phyloP scores from a whole-genome alignment of 2,329 filamentous ascomycete genomes.

The Teratosphaeria epicoccoides region DNA sequence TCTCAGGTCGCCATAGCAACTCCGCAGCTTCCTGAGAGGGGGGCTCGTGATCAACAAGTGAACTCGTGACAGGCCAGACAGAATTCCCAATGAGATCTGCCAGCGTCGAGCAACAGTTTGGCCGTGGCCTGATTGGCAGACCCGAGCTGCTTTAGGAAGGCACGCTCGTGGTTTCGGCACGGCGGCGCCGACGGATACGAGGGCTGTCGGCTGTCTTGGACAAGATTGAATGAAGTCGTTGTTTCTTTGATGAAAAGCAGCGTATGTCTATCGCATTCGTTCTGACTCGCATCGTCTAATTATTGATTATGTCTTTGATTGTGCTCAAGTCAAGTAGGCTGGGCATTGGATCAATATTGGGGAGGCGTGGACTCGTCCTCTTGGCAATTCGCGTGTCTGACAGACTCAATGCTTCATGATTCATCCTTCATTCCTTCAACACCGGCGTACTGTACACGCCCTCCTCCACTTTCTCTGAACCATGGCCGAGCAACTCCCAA shows the following conservation, averaged over 20 bases:
- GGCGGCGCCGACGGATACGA: background rate
- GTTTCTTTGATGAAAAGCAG: too few species aligned
- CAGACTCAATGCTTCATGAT: too few species aligned
- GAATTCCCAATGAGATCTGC: background rate
- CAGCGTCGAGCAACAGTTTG: too few species aligned
- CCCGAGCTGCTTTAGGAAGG: background rate
- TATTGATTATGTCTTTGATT: too few species aligned
- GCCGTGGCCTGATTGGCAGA: background rate
- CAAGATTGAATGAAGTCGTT: background rate
- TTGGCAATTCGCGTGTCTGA: too few species aligned
- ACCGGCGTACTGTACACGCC: too few species aligned
- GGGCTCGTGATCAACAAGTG: background rate
- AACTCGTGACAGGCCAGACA: background rate
- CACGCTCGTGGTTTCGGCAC: background rate
- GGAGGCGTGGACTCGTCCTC: too few species aligned
- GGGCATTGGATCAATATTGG: too few species aligned
- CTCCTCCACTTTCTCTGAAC: slow-evolving; percentile 2
- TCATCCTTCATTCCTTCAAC: too few species aligned
- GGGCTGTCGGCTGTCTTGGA: background rate
- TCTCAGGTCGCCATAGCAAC: background rate
- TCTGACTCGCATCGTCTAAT: too few species aligned
- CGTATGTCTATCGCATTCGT: too few species aligned
- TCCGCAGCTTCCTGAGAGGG: background rate
- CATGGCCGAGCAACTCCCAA: slow-evolving; percentile 21
- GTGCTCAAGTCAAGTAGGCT: too few species aligned